These are phyloP conservation scores for Zalerion maritima DNA, from an alignment of 495 filamentous ascomycete genomes.

Conservation along the genomic window DNA sequence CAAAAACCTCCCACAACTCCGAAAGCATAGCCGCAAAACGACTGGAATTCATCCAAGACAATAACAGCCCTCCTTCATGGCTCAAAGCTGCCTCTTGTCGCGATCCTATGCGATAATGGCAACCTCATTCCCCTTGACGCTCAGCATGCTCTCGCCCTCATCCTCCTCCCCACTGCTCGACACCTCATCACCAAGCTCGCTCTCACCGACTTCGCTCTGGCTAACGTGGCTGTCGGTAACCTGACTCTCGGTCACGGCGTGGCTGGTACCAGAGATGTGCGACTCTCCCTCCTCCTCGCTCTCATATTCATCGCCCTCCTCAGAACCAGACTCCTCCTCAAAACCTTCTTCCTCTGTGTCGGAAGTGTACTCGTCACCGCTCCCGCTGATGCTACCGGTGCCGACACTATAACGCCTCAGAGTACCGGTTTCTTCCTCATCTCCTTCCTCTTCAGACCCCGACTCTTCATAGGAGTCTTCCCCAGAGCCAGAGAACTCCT, in stretches of 20 bases:
- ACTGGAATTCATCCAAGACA: too few species aligned
- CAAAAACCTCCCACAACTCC: too few species aligned
- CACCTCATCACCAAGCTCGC: slow-evolving; percentile 10
- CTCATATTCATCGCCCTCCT: slow-evolving; percentile 8
- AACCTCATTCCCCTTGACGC: too few species aligned
- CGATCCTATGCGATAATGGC: too few species aligned
- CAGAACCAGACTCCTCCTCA: slow-evolving; percentile 11
- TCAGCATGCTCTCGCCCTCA: not conserved
- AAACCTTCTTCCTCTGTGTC: slow-evolving; percentile 10
- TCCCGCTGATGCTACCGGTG: slow-evolving; percentile 4
- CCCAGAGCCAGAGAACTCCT: slow-evolving; percentile 8
- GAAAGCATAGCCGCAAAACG: too few species aligned
- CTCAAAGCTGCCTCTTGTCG: too few species aligned
- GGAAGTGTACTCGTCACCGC: slow-evolving; percentile 9
- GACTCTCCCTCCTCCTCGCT: too few species aligned
- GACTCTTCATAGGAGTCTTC: slow-evolving; percentile 9
- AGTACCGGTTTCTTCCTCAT: slow-evolving; percentile 11
- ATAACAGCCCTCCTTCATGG: too few species aligned
- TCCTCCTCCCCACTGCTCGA: not conserved
- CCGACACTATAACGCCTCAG: slow-evolving; percentile 10
- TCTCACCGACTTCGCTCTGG: slow-evolving; percentile 25
- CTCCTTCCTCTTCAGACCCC: slow-evolving; percentile 9
- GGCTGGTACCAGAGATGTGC: too few species aligned
- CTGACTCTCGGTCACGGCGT: too few species aligned
- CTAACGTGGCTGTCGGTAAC: slow-evolving; percentile 9